Percentiles rank a stretch among this genome's conserved stretches.
Conservation (phyloP, 352 stramenopile species). For the Pythium periplocum region DNA sequence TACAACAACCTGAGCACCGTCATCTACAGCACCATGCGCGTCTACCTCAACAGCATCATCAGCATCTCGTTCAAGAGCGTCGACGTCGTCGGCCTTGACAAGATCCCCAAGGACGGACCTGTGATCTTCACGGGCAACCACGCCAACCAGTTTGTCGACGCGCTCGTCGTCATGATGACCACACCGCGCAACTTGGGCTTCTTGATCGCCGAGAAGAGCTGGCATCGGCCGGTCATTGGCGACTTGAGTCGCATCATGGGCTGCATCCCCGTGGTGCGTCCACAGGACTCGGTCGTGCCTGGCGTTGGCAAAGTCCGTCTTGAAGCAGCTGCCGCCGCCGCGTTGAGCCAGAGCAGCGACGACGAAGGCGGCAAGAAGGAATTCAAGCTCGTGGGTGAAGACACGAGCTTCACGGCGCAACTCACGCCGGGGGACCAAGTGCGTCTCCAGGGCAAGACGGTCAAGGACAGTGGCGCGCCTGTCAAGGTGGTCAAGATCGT, state of each 20-base stretch:
- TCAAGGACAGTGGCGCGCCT: slow-evolving; percentile 76
- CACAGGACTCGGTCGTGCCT: slow-evolving; percentile 88
- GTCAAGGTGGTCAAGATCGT: slow-evolving; percentile 83
- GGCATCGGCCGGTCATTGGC: slow-evolving; percentile 91
- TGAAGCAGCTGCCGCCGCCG: slow-evolving; percentile 19
- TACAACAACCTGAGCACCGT: slow-evolving; percentile 77
- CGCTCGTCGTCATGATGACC: slow-evolving; percentile 93
- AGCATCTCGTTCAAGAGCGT: slow-evolving; percentile 98
- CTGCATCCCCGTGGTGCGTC: slow-evolving; percentile 95
- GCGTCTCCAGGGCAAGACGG: slow-evolving; percentile 64
- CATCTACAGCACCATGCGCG: slow-evolving; percentile 70
- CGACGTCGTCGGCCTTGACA: slow-evolving; percentile 94
- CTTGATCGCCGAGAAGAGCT: slow-evolving; percentile 97
- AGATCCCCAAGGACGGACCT: slow-evolving; percentile 94
- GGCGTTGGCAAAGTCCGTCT: slow-evolving; percentile 72
- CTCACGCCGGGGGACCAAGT: slow-evolving; percentile 77
- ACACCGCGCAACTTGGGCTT: slow-evolving; percentile 94
- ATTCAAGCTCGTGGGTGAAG: slow-evolving; percentile 55
- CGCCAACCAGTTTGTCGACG: slow-evolving; percentile 99
- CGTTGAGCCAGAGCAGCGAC: slow-evolving; percentile 17
- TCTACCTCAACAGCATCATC: slow-evolving; percentile 97
- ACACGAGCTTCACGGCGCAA: slow-evolving; percentile 70
- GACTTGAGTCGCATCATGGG: slow-evolving; percentile 93
- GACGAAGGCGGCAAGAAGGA: slow-evolving; percentile 20
- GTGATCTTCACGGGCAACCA: slow-evolving; percentile 98